phyloP scores from a whole-genome alignment of 352 stramenopile genomes.

The Globisporangium splendens region DNA sequence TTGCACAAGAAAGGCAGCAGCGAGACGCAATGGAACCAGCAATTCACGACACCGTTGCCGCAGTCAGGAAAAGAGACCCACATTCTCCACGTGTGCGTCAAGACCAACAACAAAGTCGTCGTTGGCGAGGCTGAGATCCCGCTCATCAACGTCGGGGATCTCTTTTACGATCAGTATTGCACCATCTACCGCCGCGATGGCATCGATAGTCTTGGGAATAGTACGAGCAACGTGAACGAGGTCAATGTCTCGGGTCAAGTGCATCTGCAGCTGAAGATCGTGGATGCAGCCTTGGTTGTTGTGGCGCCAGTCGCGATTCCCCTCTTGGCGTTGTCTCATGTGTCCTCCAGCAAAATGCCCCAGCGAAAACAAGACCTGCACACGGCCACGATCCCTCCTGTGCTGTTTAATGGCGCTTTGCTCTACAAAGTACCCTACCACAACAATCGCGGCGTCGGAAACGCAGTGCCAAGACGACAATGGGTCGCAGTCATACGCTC shows the following conservation, averaged over 20 bases:
- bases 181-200: slow-evolving; percentile 27
- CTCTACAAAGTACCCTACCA: slow-evolving; percentile 84
- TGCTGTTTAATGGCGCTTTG: slow-evolving; percentile 51
- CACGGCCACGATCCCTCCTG: slow-evolving; percentile 23
- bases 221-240: slow-evolving; percentile 12
- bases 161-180: slow-evolving; percentile 67
- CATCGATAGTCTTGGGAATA: neutral
- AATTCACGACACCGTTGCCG: slow-evolving; percentile 50
- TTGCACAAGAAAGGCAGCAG: slow-evolving; percentile 81
- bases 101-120: slow-evolving; percentile 62
- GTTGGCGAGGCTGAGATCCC: slow-evolving; percentile 55
- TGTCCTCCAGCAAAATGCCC: too few relatives aligned
- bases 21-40: slow-evolving; percentile 82
- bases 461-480: slow-evolving; percentile 36
- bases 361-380: too few relatives aligned
- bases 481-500: slow-evolving; percentile 52
- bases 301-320: slow-evolving; percentile 16
- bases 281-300: slow-evolving; percentile 24
- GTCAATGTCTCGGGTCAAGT: slow-evolving; percentile 34
- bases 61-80: slow-evolving; percentile 35
- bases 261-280: slow-evolving; percentile 69
- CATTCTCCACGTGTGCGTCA: slow-evolving; percentile 47
- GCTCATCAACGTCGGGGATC: slow-evolving; percentile 34
- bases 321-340: slow-evolving; percentile 21
- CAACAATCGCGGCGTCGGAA: slow-evolving; percentile 43